phyloP scores from a whole-genome alignment of 768 basidiomycete species.

The Mycena pura region DNA sequence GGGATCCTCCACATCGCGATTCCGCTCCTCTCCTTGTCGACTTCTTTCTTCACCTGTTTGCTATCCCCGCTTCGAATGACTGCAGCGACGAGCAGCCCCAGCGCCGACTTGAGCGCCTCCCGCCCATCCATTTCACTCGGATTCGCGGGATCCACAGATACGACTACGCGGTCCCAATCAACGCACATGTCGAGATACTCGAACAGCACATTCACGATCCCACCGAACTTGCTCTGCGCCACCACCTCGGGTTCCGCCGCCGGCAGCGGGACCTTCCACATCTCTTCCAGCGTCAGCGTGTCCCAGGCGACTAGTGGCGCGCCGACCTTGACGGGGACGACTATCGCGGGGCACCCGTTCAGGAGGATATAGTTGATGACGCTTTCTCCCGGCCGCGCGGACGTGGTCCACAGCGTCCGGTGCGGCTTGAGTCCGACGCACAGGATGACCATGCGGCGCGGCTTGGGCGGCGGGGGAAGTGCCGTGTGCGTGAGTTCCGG shows the following conservation, averaged over 20 bases:
- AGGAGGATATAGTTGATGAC: slow-evolving; percentile 69
- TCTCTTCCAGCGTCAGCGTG: slow-evolving; percentile 58
- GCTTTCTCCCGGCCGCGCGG: slow-evolving; percentile 64
- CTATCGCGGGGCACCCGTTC: slow-evolving; percentile 65
- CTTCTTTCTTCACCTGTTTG: slow-evolving; percentile 60
- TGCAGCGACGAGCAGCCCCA: slow-evolving; percentile 58
- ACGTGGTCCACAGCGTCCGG: slow-evolving; percentile 63
- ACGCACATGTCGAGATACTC: slow-evolving; percentile 68
- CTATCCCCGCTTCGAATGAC: slow-evolving; percentile 60
- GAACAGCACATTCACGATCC: slow-evolving; percentile 59
- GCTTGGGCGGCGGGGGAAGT: slow-evolving; percentile 48
- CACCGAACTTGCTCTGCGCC: slow-evolving; percentile 50
- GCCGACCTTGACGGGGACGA: slow-evolving; percentile 64
- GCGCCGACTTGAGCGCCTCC: slow-evolving; percentile 51
- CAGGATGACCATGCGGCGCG: slow-evolving; percentile 62
- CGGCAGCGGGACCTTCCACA: slow-evolving; percentile 49
- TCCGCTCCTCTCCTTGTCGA: slow-evolving; percentile 63
- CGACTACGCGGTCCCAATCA: slow-evolving; percentile 62
- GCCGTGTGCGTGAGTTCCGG: slow-evolving; percentile 51
- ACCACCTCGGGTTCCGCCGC: slow-evolving; percentile 40
- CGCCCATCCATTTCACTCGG: slow-evolving; percentile 35
- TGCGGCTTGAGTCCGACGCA: slow-evolving; percentile 69
- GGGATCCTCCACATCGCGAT: slow-evolving; percentile 75
- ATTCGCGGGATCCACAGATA: slow-evolving; percentile 32
- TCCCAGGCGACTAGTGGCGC: slow-evolving; percentile 72